Evolutionary conservation across 2,329 filamentous ascomycete genomes (phyloP).

Genomic region (Sclerotinia trifoliorum): DNA sequence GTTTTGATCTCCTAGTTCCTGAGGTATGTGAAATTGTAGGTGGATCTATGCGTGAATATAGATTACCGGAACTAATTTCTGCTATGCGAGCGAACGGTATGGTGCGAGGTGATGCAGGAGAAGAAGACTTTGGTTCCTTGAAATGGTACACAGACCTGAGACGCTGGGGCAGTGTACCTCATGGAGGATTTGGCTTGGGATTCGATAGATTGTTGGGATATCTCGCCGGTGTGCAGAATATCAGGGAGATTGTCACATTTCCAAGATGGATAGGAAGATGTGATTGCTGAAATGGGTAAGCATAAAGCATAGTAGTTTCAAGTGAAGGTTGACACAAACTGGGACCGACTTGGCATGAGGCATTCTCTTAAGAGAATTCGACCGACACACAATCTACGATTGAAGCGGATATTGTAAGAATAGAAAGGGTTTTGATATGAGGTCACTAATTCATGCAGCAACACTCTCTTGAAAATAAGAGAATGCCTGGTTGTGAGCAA

Average conservation of each 20-base stretch:
- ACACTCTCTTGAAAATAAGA: background rate
- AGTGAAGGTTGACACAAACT: background rate
- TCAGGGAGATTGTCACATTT: constrained; percentile 68
- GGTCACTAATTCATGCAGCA: constrained; percentile 11
- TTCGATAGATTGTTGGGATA: constrained; percentile 70
- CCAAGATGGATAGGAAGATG: constrained; percentile 54
- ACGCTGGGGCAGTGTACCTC: constrained; percentile 67
- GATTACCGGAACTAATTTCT: constrained; percentile 54
- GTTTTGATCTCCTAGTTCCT: constrained; percentile 70
- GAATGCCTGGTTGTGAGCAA: constrained; percentile 4
- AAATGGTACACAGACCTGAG: constrained; percentile 71
- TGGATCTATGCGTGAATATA: constrained; percentile 69
- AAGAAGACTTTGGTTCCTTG: constrained; percentile 48
- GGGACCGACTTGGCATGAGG: background rate
- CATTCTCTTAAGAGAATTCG: background rate
- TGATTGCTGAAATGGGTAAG: constrained; percentile 37
- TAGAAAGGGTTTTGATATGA: background rate
- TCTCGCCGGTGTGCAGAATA: constrained; percentile 62
- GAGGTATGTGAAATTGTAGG: constrained; percentile 68
- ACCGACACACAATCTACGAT: background rate
- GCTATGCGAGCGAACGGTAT: constrained; percentile 61
- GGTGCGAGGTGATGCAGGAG: constrained; percentile 35
- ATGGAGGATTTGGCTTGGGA: constrained; percentile 70
- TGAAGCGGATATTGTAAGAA: background rate
- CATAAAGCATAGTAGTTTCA: background rate